These are phyloP conservation scores for Fusarium sp. DNA, from an alignment of 2,329 filamentous ascomycete species.

Conservation along the genomic window DNA sequence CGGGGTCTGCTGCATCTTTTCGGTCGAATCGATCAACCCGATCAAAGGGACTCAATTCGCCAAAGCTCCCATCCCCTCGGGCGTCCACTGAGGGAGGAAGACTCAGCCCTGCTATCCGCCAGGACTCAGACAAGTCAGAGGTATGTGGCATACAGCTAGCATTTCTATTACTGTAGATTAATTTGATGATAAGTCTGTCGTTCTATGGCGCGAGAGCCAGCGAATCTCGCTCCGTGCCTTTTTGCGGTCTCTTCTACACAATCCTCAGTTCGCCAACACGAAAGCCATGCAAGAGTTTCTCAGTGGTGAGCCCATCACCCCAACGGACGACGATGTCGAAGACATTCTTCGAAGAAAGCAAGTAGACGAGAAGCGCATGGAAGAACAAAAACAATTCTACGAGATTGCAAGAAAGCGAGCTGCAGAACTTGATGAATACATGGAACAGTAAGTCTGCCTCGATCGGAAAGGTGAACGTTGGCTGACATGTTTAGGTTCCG, in stretches of 20 bases:
- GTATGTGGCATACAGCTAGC: constrained; percentile 29
- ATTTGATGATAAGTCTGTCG: constrained; percentile 56
- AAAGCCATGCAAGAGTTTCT: constrained; percentile 88
- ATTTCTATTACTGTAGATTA: constrained; percentile 29
- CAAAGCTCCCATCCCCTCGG: constrained; percentile 45
- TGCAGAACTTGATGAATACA: constrained; percentile 93
- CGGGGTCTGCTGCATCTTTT: constrained; percentile 45
- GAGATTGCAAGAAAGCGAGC: constrained; percentile 92
- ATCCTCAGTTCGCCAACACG: constrained; percentile 83
- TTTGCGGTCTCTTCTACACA: constrained; percentile 84
- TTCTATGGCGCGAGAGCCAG: constrained; percentile 86
- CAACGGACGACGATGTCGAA: constrained; percentile 82
- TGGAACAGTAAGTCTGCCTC: constrained; percentile 77
- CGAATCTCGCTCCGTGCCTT: constrained; percentile 91
- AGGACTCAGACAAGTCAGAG: constrained; percentile 39
- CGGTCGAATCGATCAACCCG: constrained; percentile 44
- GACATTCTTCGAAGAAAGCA: constrained; percentile 83
- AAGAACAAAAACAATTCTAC: constrained; percentile 94
- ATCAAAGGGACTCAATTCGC: constrained; percentile 45
- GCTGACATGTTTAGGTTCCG: constrained; percentile 61
- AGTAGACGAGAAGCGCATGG: constrained; percentile 86
- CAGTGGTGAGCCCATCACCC: constrained; percentile 72
- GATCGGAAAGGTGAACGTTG: neutral
- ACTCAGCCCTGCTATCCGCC: constrained; percentile 38
- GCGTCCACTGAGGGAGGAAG: constrained; percentile 47